Percentiles rank a stretch among this genome's conserved stretches.
Evolutionary conservation across 192 early-diverging fungal genomes (phyloP).

Genomic region (Umbelopsis isabellina): DNA sequence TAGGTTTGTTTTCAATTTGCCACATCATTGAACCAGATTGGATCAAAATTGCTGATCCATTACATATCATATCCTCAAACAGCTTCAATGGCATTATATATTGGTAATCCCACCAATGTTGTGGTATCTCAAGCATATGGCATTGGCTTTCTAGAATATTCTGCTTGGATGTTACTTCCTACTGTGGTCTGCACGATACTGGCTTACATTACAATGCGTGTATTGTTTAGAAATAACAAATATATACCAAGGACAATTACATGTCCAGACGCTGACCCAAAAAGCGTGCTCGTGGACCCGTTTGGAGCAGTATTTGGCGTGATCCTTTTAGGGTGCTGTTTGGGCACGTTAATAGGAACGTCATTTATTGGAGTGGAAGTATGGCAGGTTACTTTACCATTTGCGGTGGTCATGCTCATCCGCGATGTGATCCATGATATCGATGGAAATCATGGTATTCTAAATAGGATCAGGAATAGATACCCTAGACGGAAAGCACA

Average conservation of each 20-base stretch:
- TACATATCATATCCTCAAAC: background rate
- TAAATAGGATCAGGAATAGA: background rate
- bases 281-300: constrained; percentile 55
- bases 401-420: constrained; percentile 63
- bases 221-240: constrained; percentile 51
- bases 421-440: constrained; percentile 62
- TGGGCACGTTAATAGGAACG: constrained; percentile 67
- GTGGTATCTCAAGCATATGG: constrained; percentile 78
- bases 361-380: constrained; percentile 74
- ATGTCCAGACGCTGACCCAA: constrained; percentile 51
- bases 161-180: constrained; percentile 85
- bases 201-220: constrained; percentile 56
- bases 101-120: constrained; percentile 91
- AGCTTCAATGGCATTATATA: constrained; percentile 82
- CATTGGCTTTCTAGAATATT: constrained; percentile 74
- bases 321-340: constrained; percentile 53
- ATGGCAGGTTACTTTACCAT: constrained; percentile 79
- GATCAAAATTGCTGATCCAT: no score
- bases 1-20: constrained; percentile 42
- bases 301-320: constrained; percentile 69
- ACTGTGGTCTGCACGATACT: constrained; percentile 56
- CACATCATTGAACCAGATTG: no score
- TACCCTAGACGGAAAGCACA: background rate
- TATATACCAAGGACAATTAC: constrained; percentile 52
- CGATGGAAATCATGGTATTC: background rate